Conservation (phyloP, 2,329 filamentous ascomycete species). For the Mollisia scopiformis region DNA sequence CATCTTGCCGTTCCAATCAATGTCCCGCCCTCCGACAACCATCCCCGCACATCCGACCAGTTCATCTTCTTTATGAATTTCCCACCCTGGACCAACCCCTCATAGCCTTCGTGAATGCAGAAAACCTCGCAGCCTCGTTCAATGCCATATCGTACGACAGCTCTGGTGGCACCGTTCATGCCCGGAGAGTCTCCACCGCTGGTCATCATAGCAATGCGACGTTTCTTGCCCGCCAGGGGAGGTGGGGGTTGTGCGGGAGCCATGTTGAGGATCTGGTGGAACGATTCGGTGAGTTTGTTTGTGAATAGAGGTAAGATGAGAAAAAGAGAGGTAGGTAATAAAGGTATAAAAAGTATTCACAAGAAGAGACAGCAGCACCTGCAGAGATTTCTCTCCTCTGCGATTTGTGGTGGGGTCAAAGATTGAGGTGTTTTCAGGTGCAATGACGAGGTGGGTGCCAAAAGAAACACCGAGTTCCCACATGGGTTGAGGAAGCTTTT, state of each 20-base stretch:
- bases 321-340: constrained; percentile 6
- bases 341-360: background rate
- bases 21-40: constrained; percentile 90
- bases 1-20: constrained; percentile 94
- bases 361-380: no score
- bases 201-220: constrained; percentile 69
- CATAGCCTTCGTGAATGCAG: constrained; percentile 91
- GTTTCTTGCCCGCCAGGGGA: constrained; percentile 33
- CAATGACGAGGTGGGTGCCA: background rate
- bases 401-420: background rate
- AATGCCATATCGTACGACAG: constrained; percentile 87
- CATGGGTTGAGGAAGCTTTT: background rate
- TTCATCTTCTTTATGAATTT: constrained; percentile 84
- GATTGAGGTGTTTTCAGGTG: constrained; percentile 14
- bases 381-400: background rate
- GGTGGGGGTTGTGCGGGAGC: constrained; percentile 28
- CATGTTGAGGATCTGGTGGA: constrained; percentile 24
- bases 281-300: constrained; percentile 5
- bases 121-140: constrained; percentile 80
- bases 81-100: constrained; percentile 88
- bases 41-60: constrained; percentile 95
- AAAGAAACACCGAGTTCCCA: background rate
- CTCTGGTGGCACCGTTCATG: constrained; percentile 74
- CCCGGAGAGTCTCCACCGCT: constrained; percentile 75
- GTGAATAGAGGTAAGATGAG: background rate